Conservation (phyloP, 176 grass and related monocot genomes). For the Oryza australiensis region DNA sequence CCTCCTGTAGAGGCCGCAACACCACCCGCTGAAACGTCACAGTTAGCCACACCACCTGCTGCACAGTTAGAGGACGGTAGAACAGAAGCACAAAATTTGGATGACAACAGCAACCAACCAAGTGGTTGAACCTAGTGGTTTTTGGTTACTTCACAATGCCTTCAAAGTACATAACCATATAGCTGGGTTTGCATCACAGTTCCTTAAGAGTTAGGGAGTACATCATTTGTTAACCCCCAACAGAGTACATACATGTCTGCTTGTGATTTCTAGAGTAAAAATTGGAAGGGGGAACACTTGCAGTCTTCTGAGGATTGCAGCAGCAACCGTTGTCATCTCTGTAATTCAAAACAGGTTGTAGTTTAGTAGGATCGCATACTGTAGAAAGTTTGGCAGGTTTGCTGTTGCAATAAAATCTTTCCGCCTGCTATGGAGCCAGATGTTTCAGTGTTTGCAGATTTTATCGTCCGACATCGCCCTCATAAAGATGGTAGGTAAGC, state of each 20-base stretch:
- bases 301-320: background rate
- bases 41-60: conserved; percentile 23
- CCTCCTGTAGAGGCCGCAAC: conserved; percentile 33
- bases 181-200: background rate
- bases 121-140: conserved; percentile 38
- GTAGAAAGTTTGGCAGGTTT: background rate
- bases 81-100: conserved; percentile 50
- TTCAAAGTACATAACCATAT: conserved; percentile 19
- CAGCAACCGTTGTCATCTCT: background rate
- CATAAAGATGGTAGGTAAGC: conserved; percentile 27
- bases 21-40: conserved; percentile 43
- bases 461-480: background rate
- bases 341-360: background rate
- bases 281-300: background rate
- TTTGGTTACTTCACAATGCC: background rate
- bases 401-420: background rate
- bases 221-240: background rate
- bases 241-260: background rate
- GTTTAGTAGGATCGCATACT: conserved; percentile 1
- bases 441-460: background rate
- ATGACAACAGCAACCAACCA: conserved; percentile 47
- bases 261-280: conserved; percentile 29
- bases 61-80: conserved; percentile 48
- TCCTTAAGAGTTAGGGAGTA: background rate
- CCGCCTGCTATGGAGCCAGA: conserved; percentile 4